Evolutionary conservation across 2,329 filamentous ascomycete genomes (phyloP).

Genomic region (Nigrospora osmanthi): DNA sequence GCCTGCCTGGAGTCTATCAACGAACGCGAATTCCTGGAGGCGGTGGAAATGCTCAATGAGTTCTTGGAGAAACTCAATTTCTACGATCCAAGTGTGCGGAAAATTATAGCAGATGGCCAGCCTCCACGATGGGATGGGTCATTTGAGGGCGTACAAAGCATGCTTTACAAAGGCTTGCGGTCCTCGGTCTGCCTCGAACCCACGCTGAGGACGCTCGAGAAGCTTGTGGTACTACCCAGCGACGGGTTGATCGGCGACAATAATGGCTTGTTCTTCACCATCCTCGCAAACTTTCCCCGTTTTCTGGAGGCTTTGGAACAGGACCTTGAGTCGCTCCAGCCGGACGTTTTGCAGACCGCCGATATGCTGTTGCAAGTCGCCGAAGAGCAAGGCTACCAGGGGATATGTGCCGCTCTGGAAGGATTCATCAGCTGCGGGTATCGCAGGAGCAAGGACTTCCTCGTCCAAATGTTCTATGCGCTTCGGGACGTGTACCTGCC

Average conservation of each 20-base stretch:
- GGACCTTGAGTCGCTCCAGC: slow-evolving; percentile 41
- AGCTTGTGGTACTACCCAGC: slow-evolving; percentile 69
- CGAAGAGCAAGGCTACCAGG: slow-evolving; percentile 59
- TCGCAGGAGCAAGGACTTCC: slow-evolving; percentile 65
- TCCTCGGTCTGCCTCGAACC: slow-evolving; percentile 76
- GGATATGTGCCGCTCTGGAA: slow-evolving; percentile 61
- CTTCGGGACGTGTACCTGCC: slow-evolving; percentile 76
- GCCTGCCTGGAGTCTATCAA: slow-evolving; percentile 96
- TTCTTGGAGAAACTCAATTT: slow-evolving; percentile 81
- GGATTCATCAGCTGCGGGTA: slow-evolving; percentile 63
- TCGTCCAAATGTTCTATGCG: slow-evolving; percentile 64
- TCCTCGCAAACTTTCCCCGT: slow-evolving; percentile 86
- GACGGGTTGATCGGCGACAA: slow-evolving; percentile 77
- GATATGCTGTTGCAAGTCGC: slow-evolving; percentile 65
- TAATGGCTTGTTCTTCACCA: slow-evolving; percentile 71
- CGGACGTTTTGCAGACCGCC: slow-evolving; percentile 53
- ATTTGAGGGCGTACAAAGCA: slow-evolving; percentile 78
- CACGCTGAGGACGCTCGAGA: slow-evolving; percentile 70
- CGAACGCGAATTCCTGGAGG: slow-evolving; percentile 88
- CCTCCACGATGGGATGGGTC: slow-evolving; percentile 81
- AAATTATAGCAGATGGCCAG: slow-evolving; percentile 66
- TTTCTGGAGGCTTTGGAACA: slow-evolving; percentile 76
- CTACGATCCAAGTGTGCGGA: slow-evolving; percentile 58
- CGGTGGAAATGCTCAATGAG: slow-evolving; percentile 82
- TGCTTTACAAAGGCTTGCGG: slow-evolving; percentile 86